Evolutionary conservation across 306 rosid genomes (phyloP).

Genomic region (Betula pendula): DNA sequence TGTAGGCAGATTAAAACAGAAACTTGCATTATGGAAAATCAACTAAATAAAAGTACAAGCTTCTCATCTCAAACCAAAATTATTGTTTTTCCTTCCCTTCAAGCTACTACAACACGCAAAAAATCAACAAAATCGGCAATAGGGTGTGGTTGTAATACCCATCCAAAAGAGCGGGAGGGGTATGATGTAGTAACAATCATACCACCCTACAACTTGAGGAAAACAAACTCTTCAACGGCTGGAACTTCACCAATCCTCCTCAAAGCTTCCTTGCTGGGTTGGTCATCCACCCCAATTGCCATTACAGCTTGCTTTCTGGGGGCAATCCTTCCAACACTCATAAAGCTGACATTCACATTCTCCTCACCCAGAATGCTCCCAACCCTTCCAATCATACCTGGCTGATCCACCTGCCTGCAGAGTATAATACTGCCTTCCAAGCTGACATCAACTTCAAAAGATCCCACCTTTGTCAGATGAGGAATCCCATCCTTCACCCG

Average conservation of each 20-base stretch:
- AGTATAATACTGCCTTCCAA: slow-evolving; percentile 90
- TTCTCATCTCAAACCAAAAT: slow-evolving; percentile 23
- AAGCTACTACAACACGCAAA: slow-evolving; percentile 24
- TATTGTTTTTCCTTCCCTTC: slow-evolving; percentile 38
- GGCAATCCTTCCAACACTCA: slow-evolving; percentile 97
- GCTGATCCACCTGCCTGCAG: slow-evolving; percentile 98
- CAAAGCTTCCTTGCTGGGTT: slow-evolving; percentile 67
- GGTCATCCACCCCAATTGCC: slow-evolving; percentile 98
- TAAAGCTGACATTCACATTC: slow-evolving; percentile 95
- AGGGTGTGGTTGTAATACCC: slow-evolving; percentile 28
- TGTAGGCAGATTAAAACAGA: background rate
- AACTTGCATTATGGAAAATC: background rate
- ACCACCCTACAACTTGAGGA: slow-evolving; percentile 69
- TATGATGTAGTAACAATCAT: background rate
- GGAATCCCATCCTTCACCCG: slow-evolving; percentile 88
- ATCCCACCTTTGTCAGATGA: slow-evolving; percentile 91
- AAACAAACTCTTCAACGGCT: slow-evolving; percentile 90
- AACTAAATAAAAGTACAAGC: background rate
- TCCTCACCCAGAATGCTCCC: slow-evolving; percentile 87
- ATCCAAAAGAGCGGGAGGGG: slow-evolving; percentile 2
- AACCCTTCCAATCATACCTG: slow-evolving; percentile 89
- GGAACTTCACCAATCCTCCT: slow-evolving; percentile 85
- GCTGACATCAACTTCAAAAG: slow-evolving; percentile 94
- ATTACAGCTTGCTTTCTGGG: slow-evolving; percentile 98
- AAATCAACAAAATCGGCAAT: slow-evolving; percentile 43